Percentiles rank a stretch among this genome's conserved stretches.
Conservation (phyloP, 768 basidiomycete species). For the Phanerodontia chrysosporium region DNA sequence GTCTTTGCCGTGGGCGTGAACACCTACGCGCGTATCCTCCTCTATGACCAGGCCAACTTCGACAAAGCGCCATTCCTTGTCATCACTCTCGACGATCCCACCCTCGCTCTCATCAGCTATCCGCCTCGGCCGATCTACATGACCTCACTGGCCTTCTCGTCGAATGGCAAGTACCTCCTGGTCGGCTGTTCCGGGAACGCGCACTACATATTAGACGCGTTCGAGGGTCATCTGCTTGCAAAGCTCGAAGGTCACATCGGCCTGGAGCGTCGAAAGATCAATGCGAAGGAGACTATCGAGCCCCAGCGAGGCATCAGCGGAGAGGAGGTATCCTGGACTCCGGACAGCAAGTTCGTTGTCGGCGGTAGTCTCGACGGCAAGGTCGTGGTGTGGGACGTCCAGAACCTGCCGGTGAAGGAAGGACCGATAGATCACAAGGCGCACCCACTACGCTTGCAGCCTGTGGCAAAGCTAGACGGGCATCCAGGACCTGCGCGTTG, state of each 20-base stretch:
- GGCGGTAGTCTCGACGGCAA: conserved; percentile 84
- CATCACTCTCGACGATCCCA: conserved; percentile 79
- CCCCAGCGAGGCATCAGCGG: conserved; percentile 80
- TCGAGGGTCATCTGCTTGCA: conserved; percentile 76
- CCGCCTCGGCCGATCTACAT: conserved; percentile 88
- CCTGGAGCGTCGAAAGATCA: conserved; percentile 62
- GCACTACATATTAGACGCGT: conserved; percentile 92
- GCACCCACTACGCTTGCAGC: conserved; percentile 48
- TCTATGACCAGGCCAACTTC: conserved; percentile 83
- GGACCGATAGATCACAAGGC: conserved; percentile 54
- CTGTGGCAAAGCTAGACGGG: conserved; percentile 58
- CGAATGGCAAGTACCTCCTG: conserved; percentile 85
- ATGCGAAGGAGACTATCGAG: conserved; percentile 50
- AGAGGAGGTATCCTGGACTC: conserved; percentile 92
- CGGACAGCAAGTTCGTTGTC: conserved; percentile 87
- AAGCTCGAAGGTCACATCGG: conserved; percentile 85
- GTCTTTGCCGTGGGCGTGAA: conserved; percentile 88
- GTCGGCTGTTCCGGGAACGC: conserved; percentile 90
- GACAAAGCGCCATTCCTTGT: conserved; percentile 91
- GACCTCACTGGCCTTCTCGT: conserved; percentile 88
- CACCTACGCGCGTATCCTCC: conserved; percentile 72
- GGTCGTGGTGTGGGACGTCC: conserved; percentile 84
- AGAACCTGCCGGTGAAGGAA: conserved; percentile 49
- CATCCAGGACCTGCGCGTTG: conserved; percentile 83
- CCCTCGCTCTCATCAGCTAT: conserved; percentile 66